Evolutionary conservation across 352 stramenopile species (phyloP).

Genomic region (Pythium coloratum): DNA sequence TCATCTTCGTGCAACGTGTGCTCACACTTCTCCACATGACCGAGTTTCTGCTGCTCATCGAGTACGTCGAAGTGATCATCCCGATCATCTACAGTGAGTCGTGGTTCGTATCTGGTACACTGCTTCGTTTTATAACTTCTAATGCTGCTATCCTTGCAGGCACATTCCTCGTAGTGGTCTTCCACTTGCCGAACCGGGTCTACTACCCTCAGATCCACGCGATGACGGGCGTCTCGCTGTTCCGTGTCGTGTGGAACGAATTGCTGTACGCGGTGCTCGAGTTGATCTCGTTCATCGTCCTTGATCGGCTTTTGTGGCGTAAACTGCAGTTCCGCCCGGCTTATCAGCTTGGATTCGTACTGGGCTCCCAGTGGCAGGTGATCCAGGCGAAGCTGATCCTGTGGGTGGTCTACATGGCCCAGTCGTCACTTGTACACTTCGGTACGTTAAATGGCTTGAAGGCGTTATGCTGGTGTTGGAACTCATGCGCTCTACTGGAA

Average conservation of each 20-base stretch:
- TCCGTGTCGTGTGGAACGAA: not conserved
- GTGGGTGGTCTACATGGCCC: constrained; percentile 2
- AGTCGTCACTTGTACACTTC: not conserved
- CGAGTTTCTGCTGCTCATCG: constrained; percentile 5
- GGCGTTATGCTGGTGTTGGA: no score
- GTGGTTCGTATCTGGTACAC: not conserved
- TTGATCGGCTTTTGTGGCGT: not conserved
- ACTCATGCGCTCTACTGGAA: no score
- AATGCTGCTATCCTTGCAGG: no score
- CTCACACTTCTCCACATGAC: constrained; percentile 4
- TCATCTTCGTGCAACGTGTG: not conserved
- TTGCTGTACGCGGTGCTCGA: not conserved
- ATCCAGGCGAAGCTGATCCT: constrained; percentile 3
- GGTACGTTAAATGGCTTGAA: not conserved
- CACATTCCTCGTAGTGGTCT: not conserved
- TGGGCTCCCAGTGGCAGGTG: not conserved
- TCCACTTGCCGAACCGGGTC: not conserved
- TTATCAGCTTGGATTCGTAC: not conserved
- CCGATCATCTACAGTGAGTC: not conserved
- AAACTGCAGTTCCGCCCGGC: not conserved
- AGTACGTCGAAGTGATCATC: constrained; percentile 5
- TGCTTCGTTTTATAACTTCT: no score
- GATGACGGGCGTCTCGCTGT: not conserved
- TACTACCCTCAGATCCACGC: constrained; percentile 4
- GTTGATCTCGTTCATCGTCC: not conserved